Evolutionary conservation across 768 basidiomycete genomes (phyloP).

Genomic region (Trametes gibbosa): DNA sequence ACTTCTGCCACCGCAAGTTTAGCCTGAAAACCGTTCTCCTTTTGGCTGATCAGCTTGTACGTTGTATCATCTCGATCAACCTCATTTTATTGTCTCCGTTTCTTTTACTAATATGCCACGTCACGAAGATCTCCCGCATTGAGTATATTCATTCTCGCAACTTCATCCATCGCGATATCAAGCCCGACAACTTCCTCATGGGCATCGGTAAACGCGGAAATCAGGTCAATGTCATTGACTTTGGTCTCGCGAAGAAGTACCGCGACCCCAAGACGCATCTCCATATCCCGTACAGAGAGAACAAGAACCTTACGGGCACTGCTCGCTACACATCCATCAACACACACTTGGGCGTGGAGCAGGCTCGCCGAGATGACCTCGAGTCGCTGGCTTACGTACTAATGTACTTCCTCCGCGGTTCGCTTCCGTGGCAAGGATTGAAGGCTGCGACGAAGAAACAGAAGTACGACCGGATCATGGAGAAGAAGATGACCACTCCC

Average conservation of each 20-base stretch:
- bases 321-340: constrained; percentile 99
- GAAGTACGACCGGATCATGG: constrained; percentile 99
- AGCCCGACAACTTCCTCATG: constrained; percentile 99
- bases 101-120: constrained; percentile 17
- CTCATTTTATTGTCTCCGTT: background rate
- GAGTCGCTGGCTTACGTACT: constrained; percentile 98
- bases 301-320: constrained; percentile 99
- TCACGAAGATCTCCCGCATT: constrained; percentile 85
- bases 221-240: constrained; percentile 98
- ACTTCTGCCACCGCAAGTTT: constrained; percentile 97
- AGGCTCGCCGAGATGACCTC: constrained; percentile 95
- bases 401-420: constrained; percentile 99
- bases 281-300: constrained; percentile 99
- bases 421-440: constrained; percentile 98
- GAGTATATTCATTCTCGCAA: constrained; percentile 99
- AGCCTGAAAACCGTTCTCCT: constrained; percentile 94
- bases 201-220: constrained; percentile 99
- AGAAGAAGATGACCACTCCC: constrained; percentile 99
- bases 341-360: constrained; percentile 97
- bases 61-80: constrained; percentile 26
- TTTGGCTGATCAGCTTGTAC: constrained; percentile 92
- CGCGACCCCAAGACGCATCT: constrained; percentile 99
- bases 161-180: constrained; percentile 97
- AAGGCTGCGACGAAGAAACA: constrained; percentile 99
- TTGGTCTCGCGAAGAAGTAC: constrained; percentile 99